Base-by-base conservation (phyloP, 1,284 basidiomycete species). In the Thelephora terrestris region DNA sequence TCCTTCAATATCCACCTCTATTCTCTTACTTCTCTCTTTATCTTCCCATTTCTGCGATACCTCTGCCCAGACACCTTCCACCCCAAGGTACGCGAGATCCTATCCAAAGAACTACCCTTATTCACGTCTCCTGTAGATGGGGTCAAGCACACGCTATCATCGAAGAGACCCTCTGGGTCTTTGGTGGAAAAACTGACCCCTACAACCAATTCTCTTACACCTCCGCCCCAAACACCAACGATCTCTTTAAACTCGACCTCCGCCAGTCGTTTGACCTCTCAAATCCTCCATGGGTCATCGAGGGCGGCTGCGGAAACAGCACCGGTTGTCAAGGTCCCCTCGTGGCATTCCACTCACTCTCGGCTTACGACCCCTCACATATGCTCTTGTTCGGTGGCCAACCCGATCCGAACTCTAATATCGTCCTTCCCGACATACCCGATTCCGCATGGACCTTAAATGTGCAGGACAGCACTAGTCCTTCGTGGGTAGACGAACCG, bases 261-360 rank as follows among this genome's bases (percentile, higher is more conserved):
- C 71, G 76, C 3, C 57, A 64, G 2, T 60, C 77, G 2, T 91
- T 91, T 58, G 55, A 73, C 39, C 60, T 73, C 6, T 68, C 71
- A 1, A 73, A 74, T 2, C 79, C 87, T 0, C 83, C 87, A 12
- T 87, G 85, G 85, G 56, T 71, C 48, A 71, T 78, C 53, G 53
- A 82, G 51, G 69, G 67, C 51, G 70, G 68, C 34, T 72, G 74
- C 40, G 63, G 67, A 5, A 71, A 74, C 54, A 52, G 62, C 7
- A 68, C 74, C 2, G 62, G 58, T 3, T 61, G 69, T 0, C 70
- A 74, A 49, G 76, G 75, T 0, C 86, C 85, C 6, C 64, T 75
- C 5, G 70, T 90, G 16, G 77, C 85, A n/a, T 92, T 88, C 84
- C 85, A 91, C 58, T 80, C 84, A 1, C 64, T 91, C 34, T 83